Base-by-base conservation (phyloP, 2,329 filamentous ascomycete genomes). In the Paracorniculantispora psalliotae region DNA sequence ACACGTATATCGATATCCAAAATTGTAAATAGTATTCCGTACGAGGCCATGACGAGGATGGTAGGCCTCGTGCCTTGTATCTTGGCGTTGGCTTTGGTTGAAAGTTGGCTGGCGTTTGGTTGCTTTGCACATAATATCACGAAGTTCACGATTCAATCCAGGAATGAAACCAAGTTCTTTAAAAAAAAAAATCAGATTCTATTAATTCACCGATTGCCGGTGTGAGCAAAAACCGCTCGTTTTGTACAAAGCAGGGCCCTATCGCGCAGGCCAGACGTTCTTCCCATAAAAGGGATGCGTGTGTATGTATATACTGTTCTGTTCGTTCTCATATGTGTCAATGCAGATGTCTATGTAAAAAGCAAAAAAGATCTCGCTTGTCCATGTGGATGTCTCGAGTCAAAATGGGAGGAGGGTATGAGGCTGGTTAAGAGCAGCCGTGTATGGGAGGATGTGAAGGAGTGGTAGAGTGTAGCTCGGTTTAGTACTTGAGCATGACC, bases 401-500 rank as follows among this genome's bases (percentile, higher is more conserved):
- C 21, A 17, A 43, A 23, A 21, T 7, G 3, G 25, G n/a, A 46
- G 25, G n/a, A 17, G 17, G 51, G 17, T 26, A 13, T 26, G 41
- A 12, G 33, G 33, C 54, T 43, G 35, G 2, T 21, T 17, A 5
- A 25, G 50, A 33, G 39, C 39, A 35, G 39, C 26, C 8, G 15
- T 15, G 9, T 19, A n/a, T 4, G 25, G n/a, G n/a, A 8, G 30
- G 17, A 43, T 30, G n/a, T 28, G 19, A 15, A 37, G 13, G n/a
- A 43, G 23, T 49, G 33, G n/a, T 2, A 9, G 17, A 39, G 10
- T 4, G 17, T 21, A 19, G 3, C 19, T 46, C 10, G n/a, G n/a
- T n/a, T 47, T 41, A 55, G 15, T 41, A 57, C 25, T 49, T 51
- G 39, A 55, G 41, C 49, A 33, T 51, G 43, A 59, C 19, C 17